These are phyloP conservation scores for Phyllosticta citrichinensis DNA, from an alignment of 2,329 filamentous ascomycete species.

Conservation along the genomic window DNA sequence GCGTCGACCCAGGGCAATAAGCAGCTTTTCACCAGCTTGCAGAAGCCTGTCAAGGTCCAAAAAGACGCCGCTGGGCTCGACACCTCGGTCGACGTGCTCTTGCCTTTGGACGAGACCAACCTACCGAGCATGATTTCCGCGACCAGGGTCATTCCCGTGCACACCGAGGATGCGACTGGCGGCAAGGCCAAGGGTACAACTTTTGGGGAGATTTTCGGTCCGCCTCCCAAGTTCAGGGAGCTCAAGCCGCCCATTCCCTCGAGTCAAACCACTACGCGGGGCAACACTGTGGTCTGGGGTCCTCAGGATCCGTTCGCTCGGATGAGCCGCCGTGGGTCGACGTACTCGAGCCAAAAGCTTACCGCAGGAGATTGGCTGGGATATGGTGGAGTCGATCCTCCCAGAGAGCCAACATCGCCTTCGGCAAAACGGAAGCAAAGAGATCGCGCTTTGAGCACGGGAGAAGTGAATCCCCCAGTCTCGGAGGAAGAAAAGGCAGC, in stretches of 20 bases:
- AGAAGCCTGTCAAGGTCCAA: slow-evolving; percentile 38
- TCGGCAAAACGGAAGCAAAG: slow-evolving; percentile 58
- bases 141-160: slow-evolving; percentile 53
- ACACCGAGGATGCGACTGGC: slow-evolving; percentile 27
- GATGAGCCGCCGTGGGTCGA: slow-evolving; percentile 31
- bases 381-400: slow-evolving; percentile 39
- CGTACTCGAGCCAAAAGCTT: slow-evolving; percentile 58
- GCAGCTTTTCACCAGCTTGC: slow-evolving; percentile 80
- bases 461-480: slow-evolving; percentile 47
- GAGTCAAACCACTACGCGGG: slow-evolving; percentile 56
- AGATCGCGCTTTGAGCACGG: slow-evolving; percentile 59
- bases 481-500: slow-evolving; percentile 30
- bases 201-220: slow-evolving; percentile 64
- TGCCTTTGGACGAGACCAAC: slow-evolving; percentile 50
- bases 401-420: slow-evolving; percentile 44
- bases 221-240: slow-evolving; percentile 53
- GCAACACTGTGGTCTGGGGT: slow-evolving; percentile 40
- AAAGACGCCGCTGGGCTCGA: slow-evolving; percentile 27
- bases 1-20: slow-evolving; percentile 56
- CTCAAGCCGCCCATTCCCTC: slow-evolving; percentile 63
- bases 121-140: slow-evolving; percentile 67
- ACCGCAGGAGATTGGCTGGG: slow-evolving; percentile 56
- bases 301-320: slow-evolving; percentile 44
- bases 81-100: slow-evolving; percentile 32
- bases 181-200: slow-evolving; percentile 51